phyloP scores from a whole-genome alignment of 805 yeast genomes.

The Suhomyces sp. region DNA sequence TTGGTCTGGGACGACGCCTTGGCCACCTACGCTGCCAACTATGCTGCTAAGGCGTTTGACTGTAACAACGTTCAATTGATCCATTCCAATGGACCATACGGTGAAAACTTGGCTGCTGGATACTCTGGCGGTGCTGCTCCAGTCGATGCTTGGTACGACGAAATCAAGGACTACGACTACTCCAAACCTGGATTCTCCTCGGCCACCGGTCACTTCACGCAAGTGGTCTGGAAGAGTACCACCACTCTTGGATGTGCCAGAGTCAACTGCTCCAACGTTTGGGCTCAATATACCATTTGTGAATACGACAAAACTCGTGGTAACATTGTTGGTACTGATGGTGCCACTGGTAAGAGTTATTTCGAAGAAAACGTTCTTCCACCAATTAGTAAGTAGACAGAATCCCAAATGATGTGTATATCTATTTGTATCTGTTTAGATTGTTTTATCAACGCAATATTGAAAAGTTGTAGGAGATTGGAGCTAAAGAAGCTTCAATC shows the following conservation, averaged over 20 bases:
- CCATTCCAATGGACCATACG: constrained; percentile 67
- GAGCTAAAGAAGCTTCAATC: too few relatives aligned
- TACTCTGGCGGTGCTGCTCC: constrained; percentile 54
- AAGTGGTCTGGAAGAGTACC: constrained; percentile 66
- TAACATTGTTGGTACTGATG: constrained; percentile 42
- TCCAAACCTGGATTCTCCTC: constrained; percentile 49
- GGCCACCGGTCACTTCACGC: constrained; percentile 77
- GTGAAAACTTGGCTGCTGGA: constrained; percentile 78
- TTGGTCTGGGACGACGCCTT: constrained; percentile 35
- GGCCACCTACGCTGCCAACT: constrained; percentile 36
- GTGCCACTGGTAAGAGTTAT: constrained; percentile 30
- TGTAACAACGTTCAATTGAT: constrained; percentile 60
- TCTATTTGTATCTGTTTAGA: too few relatives aligned
- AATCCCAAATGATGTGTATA: too few relatives aligned
- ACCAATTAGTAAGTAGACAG: too few relatives aligned
- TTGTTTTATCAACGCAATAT: too few relatives aligned
- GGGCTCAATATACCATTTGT: constrained; percentile 68
- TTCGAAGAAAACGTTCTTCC: constrained; percentile 47
- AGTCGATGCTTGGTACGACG: constrained; percentile 75
- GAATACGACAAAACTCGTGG: constrained; percentile 59
- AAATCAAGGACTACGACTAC: constrained; percentile 56
- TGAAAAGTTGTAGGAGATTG: too few relatives aligned
- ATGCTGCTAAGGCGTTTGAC: constrained; percentile 50
- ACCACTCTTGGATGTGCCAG: constrained; percentile 66
- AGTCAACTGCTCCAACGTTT: constrained; percentile 45